Percentiles rank a stretch among this genome's conserved stretches.
These are phyloP conservation scores for Mycena indigotica DNA, from an alignment of 768 basidiomycete species.

Conservation along the genomic window DNA sequence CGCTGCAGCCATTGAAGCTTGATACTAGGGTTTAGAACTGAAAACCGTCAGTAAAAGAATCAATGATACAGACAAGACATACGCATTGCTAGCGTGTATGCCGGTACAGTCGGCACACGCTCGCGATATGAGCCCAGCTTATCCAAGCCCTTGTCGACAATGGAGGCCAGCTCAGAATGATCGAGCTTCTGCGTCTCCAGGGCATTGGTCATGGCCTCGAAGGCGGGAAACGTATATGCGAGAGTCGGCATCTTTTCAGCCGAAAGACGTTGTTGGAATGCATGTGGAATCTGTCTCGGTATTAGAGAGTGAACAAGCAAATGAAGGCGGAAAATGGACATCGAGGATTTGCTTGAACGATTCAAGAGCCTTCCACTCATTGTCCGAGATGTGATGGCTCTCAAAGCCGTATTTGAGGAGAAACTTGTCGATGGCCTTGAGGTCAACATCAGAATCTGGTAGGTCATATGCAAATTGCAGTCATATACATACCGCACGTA, in stretches of 20 bases:
- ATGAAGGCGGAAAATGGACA: neutral
- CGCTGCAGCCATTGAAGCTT: constrained; percentile 11
- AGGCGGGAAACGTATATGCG: constrained; percentile 15
- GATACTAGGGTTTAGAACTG: constrained; percentile 12
- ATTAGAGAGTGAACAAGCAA: neutral
- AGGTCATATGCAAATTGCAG: neutral
- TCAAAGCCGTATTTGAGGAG: neutral
- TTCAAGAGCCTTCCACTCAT: neutral
- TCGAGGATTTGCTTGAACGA: neutral
- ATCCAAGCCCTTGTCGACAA: neutral
- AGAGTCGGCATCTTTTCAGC: constrained; percentile 23
- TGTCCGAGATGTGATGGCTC: neutral
- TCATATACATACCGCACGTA: neutral
- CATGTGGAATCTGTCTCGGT: constrained; percentile 13
- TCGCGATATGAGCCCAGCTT: neutral
- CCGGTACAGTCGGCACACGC: constrained; percentile 2
- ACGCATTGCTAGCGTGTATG: constrained; percentile 4
- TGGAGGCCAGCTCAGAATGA: neutral
- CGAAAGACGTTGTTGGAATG: constrained; percentile 25
- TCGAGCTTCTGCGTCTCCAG: neutral
- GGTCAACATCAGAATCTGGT: neutral
- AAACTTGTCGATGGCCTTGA: neutral
- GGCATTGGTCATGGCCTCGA: constrained; percentile 8
- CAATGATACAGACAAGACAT: neutral
- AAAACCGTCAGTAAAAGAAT: neutral